Evolutionary conservation across 441 rosid genomes (phyloP).

Genomic region (Eruca vesicaria): DNA sequence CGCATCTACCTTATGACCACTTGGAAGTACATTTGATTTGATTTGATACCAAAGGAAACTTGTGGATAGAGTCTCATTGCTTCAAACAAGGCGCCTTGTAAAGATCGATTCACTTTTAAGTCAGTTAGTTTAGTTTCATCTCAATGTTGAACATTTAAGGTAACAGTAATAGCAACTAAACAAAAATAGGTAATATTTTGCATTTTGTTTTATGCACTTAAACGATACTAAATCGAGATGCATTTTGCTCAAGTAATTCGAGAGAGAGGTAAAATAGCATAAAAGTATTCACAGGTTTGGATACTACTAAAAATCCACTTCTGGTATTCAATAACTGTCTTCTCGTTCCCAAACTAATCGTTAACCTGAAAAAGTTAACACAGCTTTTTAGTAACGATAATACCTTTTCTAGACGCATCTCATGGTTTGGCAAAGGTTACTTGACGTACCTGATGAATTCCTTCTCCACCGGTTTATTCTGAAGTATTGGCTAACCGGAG

Average conservation of each 20-base stretch:
- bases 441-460: slow-evolving; percentile 26
- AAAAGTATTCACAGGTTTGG: background rate
- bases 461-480: slow-evolving; percentile 38
- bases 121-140: background rate
- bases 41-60: no score
- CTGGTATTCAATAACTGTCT: slow-evolving; percentile 2
- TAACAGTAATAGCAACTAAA: background rate
- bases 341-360: slow-evolving; percentile 12
- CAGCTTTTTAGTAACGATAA: background rate
- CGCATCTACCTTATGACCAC: no score
- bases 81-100: no score
- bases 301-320: slow-evolving; percentile 5
- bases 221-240: background rate
- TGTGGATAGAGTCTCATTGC: no score
- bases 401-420: slow-evolving; percentile 3
- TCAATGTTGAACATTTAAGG: background rate
- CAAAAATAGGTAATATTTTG: background rate
- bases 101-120: background rate
- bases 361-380: slow-evolving; percentile 29
- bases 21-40: no score
- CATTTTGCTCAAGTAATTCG: background rate
- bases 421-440: background rate
- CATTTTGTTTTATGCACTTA: background rate
- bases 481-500: slow-evolving; percentile 53
- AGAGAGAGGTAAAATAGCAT: background rate